Evolutionary conservation across 495 filamentous ascomycete genomes (phyloP).

Genomic region (Annulohypoxylon maeteangense): DNA sequence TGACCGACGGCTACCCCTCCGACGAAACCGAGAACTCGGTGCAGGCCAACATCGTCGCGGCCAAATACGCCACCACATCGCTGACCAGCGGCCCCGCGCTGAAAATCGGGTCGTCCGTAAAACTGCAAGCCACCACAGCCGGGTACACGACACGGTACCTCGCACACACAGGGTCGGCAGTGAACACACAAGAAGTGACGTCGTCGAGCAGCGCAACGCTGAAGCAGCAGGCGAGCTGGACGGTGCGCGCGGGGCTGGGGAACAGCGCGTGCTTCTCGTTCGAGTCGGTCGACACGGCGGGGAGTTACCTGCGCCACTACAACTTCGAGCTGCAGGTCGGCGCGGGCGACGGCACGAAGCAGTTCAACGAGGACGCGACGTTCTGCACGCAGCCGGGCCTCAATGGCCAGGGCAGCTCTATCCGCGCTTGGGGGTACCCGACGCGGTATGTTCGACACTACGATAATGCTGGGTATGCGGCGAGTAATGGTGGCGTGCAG

Average conservation of each 20-base stretch:
- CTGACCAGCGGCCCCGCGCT: background rate
- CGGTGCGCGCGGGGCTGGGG: background rate
- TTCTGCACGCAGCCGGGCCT: background rate
- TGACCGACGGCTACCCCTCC: slow-evolving; percentile 1
- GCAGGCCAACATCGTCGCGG: background rate
- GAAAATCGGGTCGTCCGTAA: background rate
- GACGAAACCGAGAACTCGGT: slow-evolving; percentile 1
- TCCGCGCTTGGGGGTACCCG: slow-evolving; percentile 3
- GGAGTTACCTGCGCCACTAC: background rate
- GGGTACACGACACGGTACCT: slow-evolving; percentile 1
- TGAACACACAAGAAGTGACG: background rate
- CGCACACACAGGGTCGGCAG: background rate
- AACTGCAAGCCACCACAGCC: background rate
- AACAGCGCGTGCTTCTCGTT: slow-evolving; percentile 9
- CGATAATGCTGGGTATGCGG: background rate
- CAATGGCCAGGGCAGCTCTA: background rate
- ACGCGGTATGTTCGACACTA: background rate
- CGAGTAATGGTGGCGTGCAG: slow-evolving; percentile 1
- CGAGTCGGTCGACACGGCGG: background rate
- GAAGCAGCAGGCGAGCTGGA: slow-evolving; percentile 3
- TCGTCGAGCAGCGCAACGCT: background rate
- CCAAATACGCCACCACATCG: background rate
- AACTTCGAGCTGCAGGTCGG: background rate
- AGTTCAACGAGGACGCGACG: slow-evolving; percentile 1
- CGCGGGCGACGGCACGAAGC: slow-evolving; percentile 1